A percentile compares a stretch with the other conserved stretches of the same genome.
Evolutionary conservation across 2,329 filamentous ascomycete species (phyloP).

Genomic region (Calonectria leucothoes): DNA sequence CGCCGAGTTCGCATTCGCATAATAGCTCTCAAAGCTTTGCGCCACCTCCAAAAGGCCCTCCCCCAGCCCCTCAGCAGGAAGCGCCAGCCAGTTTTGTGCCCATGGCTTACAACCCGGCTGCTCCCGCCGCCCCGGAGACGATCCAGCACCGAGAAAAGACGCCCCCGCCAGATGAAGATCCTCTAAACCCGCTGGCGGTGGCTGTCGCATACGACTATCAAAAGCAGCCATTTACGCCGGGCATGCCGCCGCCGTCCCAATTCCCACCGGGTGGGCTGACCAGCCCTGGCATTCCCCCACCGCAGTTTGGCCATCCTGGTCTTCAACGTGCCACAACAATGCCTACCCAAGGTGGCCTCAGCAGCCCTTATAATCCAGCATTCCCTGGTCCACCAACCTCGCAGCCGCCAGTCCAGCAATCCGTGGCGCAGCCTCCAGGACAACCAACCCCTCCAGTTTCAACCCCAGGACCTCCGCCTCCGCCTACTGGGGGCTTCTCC

Average conservation of each 20-base stretch:
- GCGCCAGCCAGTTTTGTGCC: conserved; percentile 60
- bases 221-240: conserved; percentile 63
- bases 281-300: conserved; percentile 55
- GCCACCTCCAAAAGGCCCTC: conserved; percentile 38
- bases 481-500: conserved; percentile 66
- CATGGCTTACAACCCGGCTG: conserved; percentile 83
- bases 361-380: conserved; percentile 57
- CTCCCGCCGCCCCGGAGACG: conserved; percentile 78
- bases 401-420: conserved; percentile 44
- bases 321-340: conserved; percentile 62
- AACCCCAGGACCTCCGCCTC: conserved; percentile 51
- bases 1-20: conserved; percentile 33
- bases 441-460: conserved; percentile 48
- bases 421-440: conserved; percentile 37
- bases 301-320: conserved; percentile 60
- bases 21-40: conserved; percentile 31
- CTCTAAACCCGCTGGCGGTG: conserved; percentile 67
- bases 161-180: conserved; percentile 76
- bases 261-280: conserved; percentile 57
- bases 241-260: conserved; percentile 60
- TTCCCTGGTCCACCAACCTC: conserved; percentile 59
- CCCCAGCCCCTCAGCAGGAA: conserved; percentile 18
- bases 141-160: conserved; percentile 83
- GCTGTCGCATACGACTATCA: conserved; percentile 69
- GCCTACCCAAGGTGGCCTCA: conserved; percentile 56